Percentiles rank a stretch among this genome's conserved stretches.
Evolutionary conservation across 2,329 filamentous ascomycete species (phyloP).

Genomic region (Aspergillus sp.): DNA sequence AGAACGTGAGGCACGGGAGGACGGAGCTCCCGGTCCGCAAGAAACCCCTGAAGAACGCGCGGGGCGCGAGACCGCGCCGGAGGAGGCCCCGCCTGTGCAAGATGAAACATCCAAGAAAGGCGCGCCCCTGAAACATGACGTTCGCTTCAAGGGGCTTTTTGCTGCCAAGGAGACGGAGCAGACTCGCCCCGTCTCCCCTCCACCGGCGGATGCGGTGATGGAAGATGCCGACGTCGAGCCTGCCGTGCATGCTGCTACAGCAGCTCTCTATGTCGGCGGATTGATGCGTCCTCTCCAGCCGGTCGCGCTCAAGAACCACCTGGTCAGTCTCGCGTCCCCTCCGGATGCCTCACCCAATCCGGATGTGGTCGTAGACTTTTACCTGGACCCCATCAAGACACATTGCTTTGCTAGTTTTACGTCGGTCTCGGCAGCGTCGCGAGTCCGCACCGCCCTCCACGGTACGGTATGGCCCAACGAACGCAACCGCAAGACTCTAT

Average conservation of each 20-base stretch:
- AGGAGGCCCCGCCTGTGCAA: slow-evolving; percentile 18
- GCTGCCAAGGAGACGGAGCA: slow-evolving; percentile 30
- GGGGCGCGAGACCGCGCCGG: slow-evolving; percentile 18
- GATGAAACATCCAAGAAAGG: slow-evolving; percentile 23
- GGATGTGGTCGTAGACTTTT: slow-evolving; percentile 66
- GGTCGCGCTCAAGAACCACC: slow-evolving; percentile 65
- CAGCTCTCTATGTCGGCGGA: slow-evolving; percentile 83
- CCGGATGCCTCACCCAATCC: slow-evolving; percentile 54
- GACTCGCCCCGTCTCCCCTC: slow-evolving; percentile 28
- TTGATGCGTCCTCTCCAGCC: slow-evolving; percentile 84
- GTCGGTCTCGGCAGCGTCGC: slow-evolving; percentile 68
- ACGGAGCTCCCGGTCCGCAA: slow-evolving; percentile 23
- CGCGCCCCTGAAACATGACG: slow-evolving; percentile 40
- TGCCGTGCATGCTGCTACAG: slow-evolving; percentile 70
- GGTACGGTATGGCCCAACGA: slow-evolving; percentile 83
- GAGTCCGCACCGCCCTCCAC: slow-evolving; percentile 76
- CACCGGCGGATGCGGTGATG: slow-evolving; percentile 28
- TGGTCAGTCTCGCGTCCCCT: slow-evolving; percentile 68
- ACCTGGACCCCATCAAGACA: slow-evolving; percentile 81
- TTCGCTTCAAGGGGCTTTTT: slow-evolving; percentile 54
- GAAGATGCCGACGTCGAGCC: slow-evolving; percentile 51
- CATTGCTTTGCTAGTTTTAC: slow-evolving; percentile 81
- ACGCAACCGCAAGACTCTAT: slow-evolving; percentile 77
- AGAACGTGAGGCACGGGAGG: slow-evolving; percentile 14
- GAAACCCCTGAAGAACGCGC: slow-evolving; percentile 14